Percentiles rank a stretch among this genome's conserved stretches.
Evolutionary conservation across 1,284 basidiomycete genomes (phyloP).

Genomic region (Papiliotrema terrestris): DNA sequence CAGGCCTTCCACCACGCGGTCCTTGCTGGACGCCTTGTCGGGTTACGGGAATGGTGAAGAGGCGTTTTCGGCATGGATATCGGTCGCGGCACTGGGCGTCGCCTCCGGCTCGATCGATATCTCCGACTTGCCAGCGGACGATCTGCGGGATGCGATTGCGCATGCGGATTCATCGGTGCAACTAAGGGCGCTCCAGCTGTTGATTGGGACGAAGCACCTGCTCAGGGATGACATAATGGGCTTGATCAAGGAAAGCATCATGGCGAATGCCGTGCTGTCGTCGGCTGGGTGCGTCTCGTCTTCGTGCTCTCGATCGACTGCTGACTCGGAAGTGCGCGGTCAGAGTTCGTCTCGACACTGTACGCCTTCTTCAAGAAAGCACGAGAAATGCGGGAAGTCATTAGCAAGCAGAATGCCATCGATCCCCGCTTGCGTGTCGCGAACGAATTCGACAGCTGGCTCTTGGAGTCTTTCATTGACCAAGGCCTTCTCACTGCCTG

Average conservation of each 20-base stretch:
- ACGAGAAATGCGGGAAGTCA: background rate
- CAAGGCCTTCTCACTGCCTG: conserved; percentile 21
- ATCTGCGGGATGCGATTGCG: conserved; percentile 25
- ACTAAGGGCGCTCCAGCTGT: conserved; percentile 33
- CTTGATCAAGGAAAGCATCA: conserved; percentile 26
- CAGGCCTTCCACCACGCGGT: conserved; percentile 6
- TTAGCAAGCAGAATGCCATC: conserved; percentile 18
- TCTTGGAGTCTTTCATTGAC: conserved; percentile 25
- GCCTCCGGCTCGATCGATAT: conserved; percentile 20
- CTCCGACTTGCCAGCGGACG: conserved; percentile 15
- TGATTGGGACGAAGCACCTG: conserved; percentile 28
- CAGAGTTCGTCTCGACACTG: conserved; percentile 35
- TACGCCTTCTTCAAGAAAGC: conserved; percentile 29
- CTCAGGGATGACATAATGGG: conserved; percentile 16
- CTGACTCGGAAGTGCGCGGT: conserved; percentile 23
- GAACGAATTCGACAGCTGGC: conserved; percentile 24
- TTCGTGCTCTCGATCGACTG: background rate
- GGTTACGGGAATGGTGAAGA: background rate
- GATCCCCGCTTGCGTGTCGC: background rate
- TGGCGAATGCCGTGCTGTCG: conserved; percentile 25
- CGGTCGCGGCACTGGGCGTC: conserved; percentile 36
- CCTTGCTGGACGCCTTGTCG: conserved; percentile 20
- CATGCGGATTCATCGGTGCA: conserved; percentile 32
- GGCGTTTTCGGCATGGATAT: conserved; percentile 33
- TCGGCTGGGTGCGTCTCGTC: conserved; percentile 27